Evolutionary conservation across 2,329 filamentous ascomycete genomes (phyloP), one percentile per base, ranked within the genome.

Genomic region (Aspergillus transmontanensis): DNA sequence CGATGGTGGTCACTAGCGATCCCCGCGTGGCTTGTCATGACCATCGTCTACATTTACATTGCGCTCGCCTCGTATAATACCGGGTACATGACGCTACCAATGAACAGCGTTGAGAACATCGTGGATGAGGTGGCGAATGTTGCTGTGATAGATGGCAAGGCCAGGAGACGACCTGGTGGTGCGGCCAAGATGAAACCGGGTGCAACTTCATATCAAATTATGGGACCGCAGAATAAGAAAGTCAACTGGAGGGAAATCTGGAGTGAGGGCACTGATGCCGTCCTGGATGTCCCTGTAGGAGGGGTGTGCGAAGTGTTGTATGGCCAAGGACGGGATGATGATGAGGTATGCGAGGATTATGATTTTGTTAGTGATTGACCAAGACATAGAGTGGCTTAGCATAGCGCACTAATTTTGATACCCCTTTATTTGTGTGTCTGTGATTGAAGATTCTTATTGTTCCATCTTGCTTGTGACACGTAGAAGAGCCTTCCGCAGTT

Each of bases 1-100:
- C 88, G 95, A 55, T 99, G 95, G 95, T 99, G 95, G 95, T 92
- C 92, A 55, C 86, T 99, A 23, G 95, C 95, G 1, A 88, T 97
- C 16, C 95, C 95, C 0, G 90, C 91, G 6, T 98, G 93, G 83
- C 83, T 97, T 36, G 94, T 97, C 60, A 94, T 95, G 85, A 81
- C 89, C 53, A 84, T 98, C 39, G 85, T 95, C 30, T 99, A 96
- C 80, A 96, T 97, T 67, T 99, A 97, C 79, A 89, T 97, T 11
- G 95, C 95, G 46, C 86, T 99, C 41, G 93, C 94, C 54, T 86
- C 87, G 54, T 98, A 97, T 78, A 99, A 99, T 77, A 91, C 90
- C 0, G 92, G 93, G 71, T 91, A 94, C 65, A 79, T 99, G 72
- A 99, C 95, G 11, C 82, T 96, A 60, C 89, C 90, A 19, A 82